These are phyloP conservation scores for Carex sylvatica DNA, from an alignment of 202 grass and related monocot genomes.

Conservation along the genomic window DNA sequence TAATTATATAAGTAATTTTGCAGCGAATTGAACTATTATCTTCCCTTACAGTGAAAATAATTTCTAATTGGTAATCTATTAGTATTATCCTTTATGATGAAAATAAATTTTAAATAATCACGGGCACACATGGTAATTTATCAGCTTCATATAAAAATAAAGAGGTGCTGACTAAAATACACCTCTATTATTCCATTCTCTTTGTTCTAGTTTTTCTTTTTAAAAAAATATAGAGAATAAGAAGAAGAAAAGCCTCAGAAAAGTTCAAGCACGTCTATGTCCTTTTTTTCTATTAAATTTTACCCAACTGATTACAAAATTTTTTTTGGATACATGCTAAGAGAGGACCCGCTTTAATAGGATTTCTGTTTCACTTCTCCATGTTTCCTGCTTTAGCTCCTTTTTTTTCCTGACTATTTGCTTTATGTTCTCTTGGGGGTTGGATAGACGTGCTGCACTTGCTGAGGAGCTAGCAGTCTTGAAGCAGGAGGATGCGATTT, in stretches of 20 bases:
- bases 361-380: neutral
- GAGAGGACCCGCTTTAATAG: neutral
- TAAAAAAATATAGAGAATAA: neutral
- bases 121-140: neutral
- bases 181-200: neutral
- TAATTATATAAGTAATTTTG: constrained; percentile 16
- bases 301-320: neutral
- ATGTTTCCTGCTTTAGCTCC: neutral
- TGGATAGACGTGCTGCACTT: constrained; percentile 70
- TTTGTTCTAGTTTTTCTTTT: neutral
- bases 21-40: neutral
- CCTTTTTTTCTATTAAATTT: neutral
- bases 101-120: neutral
- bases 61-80: neutral
- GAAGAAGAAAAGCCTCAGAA: neutral
- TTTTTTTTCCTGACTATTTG: neutral
- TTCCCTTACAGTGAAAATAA: neutral
- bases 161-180: neutral
- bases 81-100: neutral
- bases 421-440: constrained; percentile 13
- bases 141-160: neutral
- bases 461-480: constrained; percentile 91
- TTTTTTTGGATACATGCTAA: neutral
- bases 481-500: constrained; percentile 66
- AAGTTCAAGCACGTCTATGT: neutral